Conservation (phyloP, 2,329 filamentous ascomycete species). For the Capronia epimyces region DNA sequence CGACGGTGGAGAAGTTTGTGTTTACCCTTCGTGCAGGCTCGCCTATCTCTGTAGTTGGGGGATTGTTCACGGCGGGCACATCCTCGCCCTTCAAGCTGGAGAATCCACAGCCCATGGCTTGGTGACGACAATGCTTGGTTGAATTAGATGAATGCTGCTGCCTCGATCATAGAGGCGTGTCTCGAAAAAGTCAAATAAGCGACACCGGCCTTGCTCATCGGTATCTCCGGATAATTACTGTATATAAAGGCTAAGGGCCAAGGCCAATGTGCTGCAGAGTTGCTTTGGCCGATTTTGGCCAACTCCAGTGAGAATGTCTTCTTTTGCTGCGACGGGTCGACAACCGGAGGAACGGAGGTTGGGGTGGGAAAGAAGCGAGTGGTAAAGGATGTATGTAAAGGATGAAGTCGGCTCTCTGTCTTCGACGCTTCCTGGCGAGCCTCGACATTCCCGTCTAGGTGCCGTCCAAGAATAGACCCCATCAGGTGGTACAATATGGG, state of each 20-base stretch:
- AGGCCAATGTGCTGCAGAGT: not conserved
- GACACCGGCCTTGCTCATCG: not conserved
- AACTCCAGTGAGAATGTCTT: not conserved
- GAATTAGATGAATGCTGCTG: constrained; percentile 7
- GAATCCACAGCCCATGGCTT: constrained; percentile 25
- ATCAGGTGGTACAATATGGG: not conserved
- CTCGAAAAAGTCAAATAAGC: not conserved
- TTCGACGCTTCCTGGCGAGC: not conserved
- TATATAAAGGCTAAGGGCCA: too few species aligned
- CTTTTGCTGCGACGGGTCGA: not conserved
- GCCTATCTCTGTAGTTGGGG: not conserved
- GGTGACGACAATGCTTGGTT: not conserved
- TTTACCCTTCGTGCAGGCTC: constrained; percentile 19
- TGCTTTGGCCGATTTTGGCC: not conserved
- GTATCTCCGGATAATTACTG: not conserved
- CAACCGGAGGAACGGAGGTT: too few species aligned
- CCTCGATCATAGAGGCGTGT: too few species aligned
- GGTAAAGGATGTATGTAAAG: too few species aligned
- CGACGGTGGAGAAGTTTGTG: constrained; percentile 26
- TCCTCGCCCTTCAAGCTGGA: constrained; percentile 27
- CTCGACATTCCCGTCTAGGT: not conserved
- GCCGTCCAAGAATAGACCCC: not conserved
- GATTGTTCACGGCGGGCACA: constrained; percentile 13
- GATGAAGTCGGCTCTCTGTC: too few species aligned
- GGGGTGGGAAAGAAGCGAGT: too few species aligned